Percentiles rank a stretch among this genome's conserved stretches.
Conservation (phyloP, 2,329 filamentous ascomycete genomes). For the Colletotrichum liriopes region DNA sequence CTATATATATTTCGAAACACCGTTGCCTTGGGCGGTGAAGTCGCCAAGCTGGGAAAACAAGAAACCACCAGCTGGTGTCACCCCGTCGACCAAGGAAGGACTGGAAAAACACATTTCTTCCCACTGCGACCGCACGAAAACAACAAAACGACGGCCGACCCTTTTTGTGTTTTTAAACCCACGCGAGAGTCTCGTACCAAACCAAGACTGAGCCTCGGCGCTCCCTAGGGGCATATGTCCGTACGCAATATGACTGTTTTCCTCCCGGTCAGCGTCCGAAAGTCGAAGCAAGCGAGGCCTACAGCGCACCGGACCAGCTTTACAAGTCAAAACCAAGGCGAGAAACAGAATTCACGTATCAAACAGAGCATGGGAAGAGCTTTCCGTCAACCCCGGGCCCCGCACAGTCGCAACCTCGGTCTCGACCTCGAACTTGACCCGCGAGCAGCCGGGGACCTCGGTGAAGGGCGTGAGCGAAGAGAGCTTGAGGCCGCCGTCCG, state of each 20-base stretch:
- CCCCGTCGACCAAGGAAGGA: neutral
- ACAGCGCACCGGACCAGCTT: too few species aligned
- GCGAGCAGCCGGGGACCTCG: too few species aligned
- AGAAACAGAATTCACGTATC: conserved; percentile 45
- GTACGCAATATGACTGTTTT: too few species aligned
- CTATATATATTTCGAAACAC: neutral
- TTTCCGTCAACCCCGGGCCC: conserved; percentile 46
- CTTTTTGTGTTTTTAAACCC: too few species aligned
- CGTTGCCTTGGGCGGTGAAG: neutral
- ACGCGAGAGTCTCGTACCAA: neutral
- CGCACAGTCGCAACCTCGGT: conserved; percentile 47
- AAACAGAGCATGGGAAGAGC: conserved; percentile 50
- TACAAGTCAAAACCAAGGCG: too few species aligned
- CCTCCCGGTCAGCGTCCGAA: too few species aligned
- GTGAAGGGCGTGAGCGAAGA: too few species aligned
- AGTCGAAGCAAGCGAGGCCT: too few species aligned
- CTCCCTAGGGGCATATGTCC: neutral
- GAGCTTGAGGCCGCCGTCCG: too few species aligned
- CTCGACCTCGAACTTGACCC: too few species aligned
- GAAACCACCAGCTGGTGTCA: neutral
- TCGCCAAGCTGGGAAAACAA: neutral
- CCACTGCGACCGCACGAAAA: neutral
- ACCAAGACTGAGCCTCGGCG: neutral
- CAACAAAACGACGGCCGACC: neutral
- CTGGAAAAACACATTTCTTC: neutral